Conservation (phyloP, 208 protist genomes). For the Crithidia mellificae region DNA sequence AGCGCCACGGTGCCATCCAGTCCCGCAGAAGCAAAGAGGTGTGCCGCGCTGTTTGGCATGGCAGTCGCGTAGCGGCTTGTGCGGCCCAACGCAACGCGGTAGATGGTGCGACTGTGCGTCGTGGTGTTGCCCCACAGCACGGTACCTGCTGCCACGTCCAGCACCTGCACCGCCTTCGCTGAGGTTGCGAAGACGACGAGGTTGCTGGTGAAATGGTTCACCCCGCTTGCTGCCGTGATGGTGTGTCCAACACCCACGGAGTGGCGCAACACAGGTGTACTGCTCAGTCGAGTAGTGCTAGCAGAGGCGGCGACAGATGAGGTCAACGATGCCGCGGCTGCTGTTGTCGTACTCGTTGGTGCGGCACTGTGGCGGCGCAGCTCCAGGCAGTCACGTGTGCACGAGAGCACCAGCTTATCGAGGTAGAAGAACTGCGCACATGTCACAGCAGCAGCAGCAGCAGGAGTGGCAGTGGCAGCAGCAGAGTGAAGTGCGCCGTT, state of each 20-base stretch:
- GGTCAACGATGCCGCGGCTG: neutral
- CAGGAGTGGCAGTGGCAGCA: neutral
- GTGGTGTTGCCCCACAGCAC: constrained; percentile 41
- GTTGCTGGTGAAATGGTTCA: constrained; percentile 82
- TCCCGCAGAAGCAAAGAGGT: constrained; percentile 71
- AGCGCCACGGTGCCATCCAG: constrained; percentile 69
- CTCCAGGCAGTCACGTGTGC: constrained; percentile 38
- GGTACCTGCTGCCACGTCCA: constrained; percentile 57
- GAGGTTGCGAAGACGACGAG: constrained; percentile 68
- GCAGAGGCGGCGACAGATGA: too few relatives aligned
- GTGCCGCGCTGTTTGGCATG: constrained; percentile 26
- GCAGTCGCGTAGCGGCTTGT: constrained; percentile 44
- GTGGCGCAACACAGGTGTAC: constrained; percentile 37
- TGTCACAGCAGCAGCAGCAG: constrained; percentile 30
- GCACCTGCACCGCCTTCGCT: constrained; percentile 66
- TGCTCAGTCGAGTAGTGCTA: too few relatives aligned
- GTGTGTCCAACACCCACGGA: constrained; percentile 38
- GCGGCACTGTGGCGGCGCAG: constrained; percentile 34
- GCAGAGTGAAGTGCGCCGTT: too few relatives aligned
- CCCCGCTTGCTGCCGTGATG: constrained; percentile 56
- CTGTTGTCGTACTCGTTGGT: neutral
- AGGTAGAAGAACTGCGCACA: constrained; percentile 76
- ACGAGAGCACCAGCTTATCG: constrained; percentile 75
- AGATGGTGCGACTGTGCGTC: constrained; percentile 70
- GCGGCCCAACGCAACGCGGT: constrained; percentile 58